Evolutionary conservation across 2,329 filamentous ascomycete species (phyloP).

Genomic region (Diplodia scrobiculata): DNA sequence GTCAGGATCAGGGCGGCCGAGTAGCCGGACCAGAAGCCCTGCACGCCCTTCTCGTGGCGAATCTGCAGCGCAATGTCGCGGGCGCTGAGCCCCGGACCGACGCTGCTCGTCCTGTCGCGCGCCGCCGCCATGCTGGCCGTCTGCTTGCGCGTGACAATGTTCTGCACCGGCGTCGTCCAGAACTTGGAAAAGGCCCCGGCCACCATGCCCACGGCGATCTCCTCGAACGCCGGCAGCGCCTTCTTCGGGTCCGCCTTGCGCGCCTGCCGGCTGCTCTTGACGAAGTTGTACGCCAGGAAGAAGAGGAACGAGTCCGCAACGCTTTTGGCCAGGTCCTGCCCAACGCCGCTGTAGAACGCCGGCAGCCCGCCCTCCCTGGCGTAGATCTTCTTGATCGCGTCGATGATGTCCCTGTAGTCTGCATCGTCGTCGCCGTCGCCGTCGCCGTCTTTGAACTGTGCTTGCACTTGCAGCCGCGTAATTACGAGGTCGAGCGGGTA

Average conservation of each 20-base stretch:
- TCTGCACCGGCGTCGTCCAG: slow-evolving; percentile 77
- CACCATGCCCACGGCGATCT: slow-evolving; percentile 71
- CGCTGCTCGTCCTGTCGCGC: slow-evolving; percentile 41
- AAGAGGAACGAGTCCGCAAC: slow-evolving; percentile 77
- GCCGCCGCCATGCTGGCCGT: slow-evolving; percentile 60
- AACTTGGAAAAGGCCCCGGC: slow-evolving; percentile 75
- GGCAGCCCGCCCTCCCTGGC: slow-evolving; percentile 66
- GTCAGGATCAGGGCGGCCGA: slow-evolving; percentile 77
- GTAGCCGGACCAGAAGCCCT: slow-evolving; percentile 86
- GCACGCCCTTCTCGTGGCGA: slow-evolving; percentile 66
- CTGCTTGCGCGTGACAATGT: slow-evolving; percentile 80
- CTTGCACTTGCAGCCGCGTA: slow-evolving; percentile 79
- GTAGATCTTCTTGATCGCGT: slow-evolving; percentile 72
- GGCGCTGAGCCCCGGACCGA: slow-evolving; percentile 43
- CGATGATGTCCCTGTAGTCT: slow-evolving; percentile 66
- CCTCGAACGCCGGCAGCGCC: slow-evolving; percentile 65
- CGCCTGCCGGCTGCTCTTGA: slow-evolving; percentile 51
- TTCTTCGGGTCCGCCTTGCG: slow-evolving; percentile 32
- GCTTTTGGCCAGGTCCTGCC: slow-evolving; percentile 50
- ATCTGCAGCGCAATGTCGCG: slow-evolving; percentile 66
- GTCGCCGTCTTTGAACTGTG: slow-evolving; percentile 53
- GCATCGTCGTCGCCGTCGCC: slow-evolving; percentile 41
- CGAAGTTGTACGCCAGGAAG: slow-evolving; percentile 74
- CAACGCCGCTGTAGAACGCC: slow-evolving; percentile 63
- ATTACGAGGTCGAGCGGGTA: slow-evolving; percentile 83